Evolutionary conservation across 2,329 filamentous ascomycete species (phyloP), one percentile per base, ranked within the genome.

Genomic region (Beauveria australis): DNA sequence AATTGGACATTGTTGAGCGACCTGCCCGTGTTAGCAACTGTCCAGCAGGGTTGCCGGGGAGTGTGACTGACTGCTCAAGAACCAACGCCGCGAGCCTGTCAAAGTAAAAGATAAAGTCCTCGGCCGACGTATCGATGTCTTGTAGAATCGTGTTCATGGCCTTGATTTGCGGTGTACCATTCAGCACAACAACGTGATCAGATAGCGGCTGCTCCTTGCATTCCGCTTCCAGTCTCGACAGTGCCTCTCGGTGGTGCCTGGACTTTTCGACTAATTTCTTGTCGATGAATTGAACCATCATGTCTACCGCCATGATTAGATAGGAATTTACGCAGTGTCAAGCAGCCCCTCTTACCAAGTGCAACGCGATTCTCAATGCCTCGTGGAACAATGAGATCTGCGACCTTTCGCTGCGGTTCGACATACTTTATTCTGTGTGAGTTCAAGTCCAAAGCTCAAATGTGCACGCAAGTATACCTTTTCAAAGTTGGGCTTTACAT

Each of bases 91-190:
- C 86, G 43, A 97, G 79, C 43, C 94, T 85, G 74, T 99, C 92
- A 73, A 97, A 97, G 75, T 97, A 97, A 75, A 97, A 97, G 64
- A 96, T 91, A 71, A 97, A 97, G 67, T 97, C 92, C 70, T 96
- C 93, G 47, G 90, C 83, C 7, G 82, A 79, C 0, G 91, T 93
- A 53, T 86, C 82, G 19, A 89, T 88, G 67, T 94, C 83, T 69
- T 95, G 88, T 46, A 99, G 84, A 61, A 97, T 89, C 0, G 92
- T 97, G 71, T 91, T 92, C 83, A 99, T 96, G 52, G 87, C 92
- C 61, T 81, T 81, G 59, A 97, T 80, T 73, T 99, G 94, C 9
- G 87, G 83, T 1, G 89, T 96, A 63, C 89, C 82, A 48, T 87
- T 80, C 61, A 97, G 76, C 18, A 95, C 74, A 5, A 89, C 78